Evolutionary conservation across 805 yeast species (phyloP).

Genomic region (Cyberlindnera xylosilytica): DNA sequence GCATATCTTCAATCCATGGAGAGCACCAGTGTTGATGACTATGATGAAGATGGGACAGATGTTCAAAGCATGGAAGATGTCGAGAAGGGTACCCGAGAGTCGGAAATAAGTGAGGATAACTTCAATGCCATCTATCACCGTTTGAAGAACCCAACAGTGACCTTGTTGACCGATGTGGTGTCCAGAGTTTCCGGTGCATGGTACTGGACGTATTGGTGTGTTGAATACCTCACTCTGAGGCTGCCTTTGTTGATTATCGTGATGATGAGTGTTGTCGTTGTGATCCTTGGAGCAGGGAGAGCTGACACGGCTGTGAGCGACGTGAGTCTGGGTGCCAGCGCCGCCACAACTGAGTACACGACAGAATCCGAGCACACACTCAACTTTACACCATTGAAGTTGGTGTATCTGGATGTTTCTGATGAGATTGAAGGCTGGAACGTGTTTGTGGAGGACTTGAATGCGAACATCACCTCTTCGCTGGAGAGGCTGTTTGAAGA

Average conservation of each 20-base stretch:
- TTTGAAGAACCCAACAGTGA: constrained; percentile 2
- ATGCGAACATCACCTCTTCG: constrained; percentile 1
- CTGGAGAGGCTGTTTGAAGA: constrained; percentile 1
- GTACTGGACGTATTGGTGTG: constrained; percentile 7
- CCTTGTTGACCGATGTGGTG: constrained; percentile 7
- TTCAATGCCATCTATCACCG: constrained; percentile 6
- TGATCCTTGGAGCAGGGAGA: constrained; percentile 1
- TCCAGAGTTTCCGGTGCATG: constrained; percentile 1
- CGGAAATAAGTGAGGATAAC: constrained; percentile 1
- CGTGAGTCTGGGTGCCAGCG: no score
- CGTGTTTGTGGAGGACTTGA: neutral
- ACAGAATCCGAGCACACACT: neutral
- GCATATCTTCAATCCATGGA: neutral
- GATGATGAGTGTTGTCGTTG: constrained; percentile 3
- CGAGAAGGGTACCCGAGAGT: neutral
- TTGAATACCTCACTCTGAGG: constrained; percentile 4
- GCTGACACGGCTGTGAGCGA: neutral
- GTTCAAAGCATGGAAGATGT: neutral
- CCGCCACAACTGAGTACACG: neutral
- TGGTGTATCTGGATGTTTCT: neutral
- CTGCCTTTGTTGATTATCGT: constrained; percentile 4
- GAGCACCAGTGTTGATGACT: neutral
- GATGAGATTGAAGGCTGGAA: neutral
- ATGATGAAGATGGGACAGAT: no score
- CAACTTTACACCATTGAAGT: neutral